These are phyloP conservation scores for Collybiopsis confluens DNA, from an alignment of 768 basidiomycete species.

Conservation along the genomic window DNA sequence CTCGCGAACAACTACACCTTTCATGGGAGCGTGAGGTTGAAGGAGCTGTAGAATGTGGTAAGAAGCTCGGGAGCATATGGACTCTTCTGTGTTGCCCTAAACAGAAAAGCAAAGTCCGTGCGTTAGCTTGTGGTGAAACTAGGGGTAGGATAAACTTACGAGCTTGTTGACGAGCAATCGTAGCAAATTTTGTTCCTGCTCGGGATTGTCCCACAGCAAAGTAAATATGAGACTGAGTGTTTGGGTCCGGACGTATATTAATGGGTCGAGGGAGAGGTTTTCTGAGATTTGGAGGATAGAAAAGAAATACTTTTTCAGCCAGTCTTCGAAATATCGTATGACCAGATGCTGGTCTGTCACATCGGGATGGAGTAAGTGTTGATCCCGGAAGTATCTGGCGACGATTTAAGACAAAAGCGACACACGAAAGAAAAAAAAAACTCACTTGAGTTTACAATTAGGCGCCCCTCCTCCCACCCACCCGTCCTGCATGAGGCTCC, in stretches of 20 bases:
- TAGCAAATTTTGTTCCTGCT: conserved; percentile 96
- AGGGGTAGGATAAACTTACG: conserved; percentile 37
- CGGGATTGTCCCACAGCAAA: conserved; percentile 84
- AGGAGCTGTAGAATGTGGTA: conserved; percentile 86
- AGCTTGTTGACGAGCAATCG: conserved; percentile 93
- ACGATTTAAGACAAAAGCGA: background rate
- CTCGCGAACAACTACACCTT: conserved; percentile 82
- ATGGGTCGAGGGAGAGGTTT: conserved; percentile 70
- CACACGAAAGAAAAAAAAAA: conserved; percentile 11
- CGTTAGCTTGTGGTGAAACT: no score
- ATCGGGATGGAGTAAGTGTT: conserved; percentile 60
- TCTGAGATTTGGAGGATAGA: conserved; percentile 86
- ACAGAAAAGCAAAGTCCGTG: background rate
- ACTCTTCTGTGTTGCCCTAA: conserved; percentile 85
- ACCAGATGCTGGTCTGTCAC: conserved; percentile 71
- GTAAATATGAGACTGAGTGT: conserved; percentile 72
- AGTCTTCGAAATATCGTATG: conserved; percentile 93
- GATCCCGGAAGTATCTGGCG: conserved; percentile 87
- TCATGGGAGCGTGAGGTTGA: conserved; percentile 92
- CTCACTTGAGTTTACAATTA: conserved; percentile 78
- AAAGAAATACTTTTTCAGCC: conserved; percentile 97
- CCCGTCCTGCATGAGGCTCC: conserved; percentile 71
- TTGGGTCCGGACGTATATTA: conserved; percentile 86
- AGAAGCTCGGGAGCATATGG: conserved; percentile 85
- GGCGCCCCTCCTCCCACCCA: conserved; percentile 95